These are phyloP conservation scores for Vaccinium myrtillus DNA, from an alignment of 148 eudicot genomes.

Conservation along the genomic window DNA sequence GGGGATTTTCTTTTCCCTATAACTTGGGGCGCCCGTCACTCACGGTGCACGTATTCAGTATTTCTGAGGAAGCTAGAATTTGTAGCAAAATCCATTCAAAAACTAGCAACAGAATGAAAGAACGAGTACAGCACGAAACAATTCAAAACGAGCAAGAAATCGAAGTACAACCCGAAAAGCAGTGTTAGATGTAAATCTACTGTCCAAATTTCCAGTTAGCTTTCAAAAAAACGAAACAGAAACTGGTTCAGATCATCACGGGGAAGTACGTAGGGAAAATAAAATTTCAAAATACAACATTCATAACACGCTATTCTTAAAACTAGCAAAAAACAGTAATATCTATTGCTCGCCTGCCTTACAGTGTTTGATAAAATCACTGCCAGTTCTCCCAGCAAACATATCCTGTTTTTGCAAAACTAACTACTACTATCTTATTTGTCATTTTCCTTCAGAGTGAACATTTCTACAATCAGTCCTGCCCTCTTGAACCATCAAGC, in stretches of 20 bases:
- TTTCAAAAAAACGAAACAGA: neutral
- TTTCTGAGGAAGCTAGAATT: neutral
- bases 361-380: neutral
- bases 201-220: neutral
- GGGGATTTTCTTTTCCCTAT: too few species aligned
- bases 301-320: neutral
- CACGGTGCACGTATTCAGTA: too few species aligned
- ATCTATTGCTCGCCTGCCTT: neutral
- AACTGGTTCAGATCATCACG: neutral
- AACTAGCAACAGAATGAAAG: neutral
- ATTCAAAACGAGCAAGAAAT: neutral
- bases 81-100: neutral
- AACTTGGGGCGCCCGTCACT: too few species aligned
- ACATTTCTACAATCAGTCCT: conserved; percentile 11
- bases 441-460: neutral
- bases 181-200: neutral
- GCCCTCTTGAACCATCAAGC: conserved; percentile 26
- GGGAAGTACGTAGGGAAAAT: neutral
- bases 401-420: neutral
- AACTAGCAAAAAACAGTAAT: neutral
- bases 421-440: neutral
- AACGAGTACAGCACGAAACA: neutral
- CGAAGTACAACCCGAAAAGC: neutral
- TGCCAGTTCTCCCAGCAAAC: neutral
- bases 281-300: neutral